Conservation (phyloP, 257 asterid genomes). For the Salvia miltiorrhiza region DNA sequence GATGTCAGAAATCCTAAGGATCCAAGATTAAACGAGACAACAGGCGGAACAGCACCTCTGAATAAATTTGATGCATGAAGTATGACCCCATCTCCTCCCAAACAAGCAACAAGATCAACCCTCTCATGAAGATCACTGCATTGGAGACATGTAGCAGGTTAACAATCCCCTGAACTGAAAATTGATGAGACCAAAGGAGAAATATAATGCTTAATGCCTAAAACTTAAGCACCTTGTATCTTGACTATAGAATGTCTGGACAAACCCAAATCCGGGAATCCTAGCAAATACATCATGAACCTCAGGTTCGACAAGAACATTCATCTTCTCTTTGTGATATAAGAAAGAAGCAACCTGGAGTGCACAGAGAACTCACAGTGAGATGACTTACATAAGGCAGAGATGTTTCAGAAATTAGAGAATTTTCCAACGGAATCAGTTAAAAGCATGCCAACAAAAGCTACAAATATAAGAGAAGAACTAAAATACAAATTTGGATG, state of each 20-base stretch:
- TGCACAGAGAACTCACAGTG: slow-evolving; percentile 25
- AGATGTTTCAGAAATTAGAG: neutral
- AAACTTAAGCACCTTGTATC: slow-evolving; percentile 79
- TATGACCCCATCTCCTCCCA: slow-evolving; percentile 99
- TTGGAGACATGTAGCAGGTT: slow-evolving; percentile 26
- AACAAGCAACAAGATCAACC: slow-evolving; percentile 95
- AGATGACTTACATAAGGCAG: slow-evolving; percentile 10
- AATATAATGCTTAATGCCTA: neutral
- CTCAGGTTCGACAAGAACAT: slow-evolving; percentile 96
- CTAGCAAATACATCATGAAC: slow-evolving; percentile 91
- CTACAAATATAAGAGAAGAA: neutral
- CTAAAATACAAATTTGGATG: neutral
- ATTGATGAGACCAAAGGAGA: neutral
- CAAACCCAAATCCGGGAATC: slow-evolving; percentile 96
- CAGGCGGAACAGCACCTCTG: slow-evolving; percentile 98
- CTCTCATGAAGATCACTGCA: slow-evolving; percentile 95
- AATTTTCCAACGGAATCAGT: neutral
- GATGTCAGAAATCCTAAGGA: slow-evolving; percentile 98
- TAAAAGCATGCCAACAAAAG: slow-evolving; percentile 7
- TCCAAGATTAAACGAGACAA: slow-evolving; percentile 97
- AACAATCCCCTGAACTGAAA: slow-evolving; percentile 10
- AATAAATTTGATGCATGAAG: slow-evolving; percentile 96
- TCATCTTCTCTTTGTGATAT: slow-evolving; percentile 88
- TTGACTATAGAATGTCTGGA: slow-evolving; percentile 95
- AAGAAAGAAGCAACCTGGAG: slow-evolving; percentile 90